Evolutionary conservation across 306 rosid species (phyloP).

Genomic region (Quercus wislizeni): DNA sequence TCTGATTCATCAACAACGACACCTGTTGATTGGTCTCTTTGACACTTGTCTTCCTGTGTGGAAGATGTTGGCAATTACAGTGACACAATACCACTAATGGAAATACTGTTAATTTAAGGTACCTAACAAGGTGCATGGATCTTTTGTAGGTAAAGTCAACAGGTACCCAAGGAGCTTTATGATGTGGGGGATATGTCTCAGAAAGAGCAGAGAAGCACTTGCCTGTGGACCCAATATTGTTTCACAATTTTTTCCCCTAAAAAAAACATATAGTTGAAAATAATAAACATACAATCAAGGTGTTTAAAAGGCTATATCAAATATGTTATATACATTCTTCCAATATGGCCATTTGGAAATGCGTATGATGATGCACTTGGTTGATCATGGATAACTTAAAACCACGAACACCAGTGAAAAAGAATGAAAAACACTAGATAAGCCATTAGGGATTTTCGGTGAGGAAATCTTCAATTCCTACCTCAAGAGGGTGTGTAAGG

Average conservation of each 20-base stretch:
- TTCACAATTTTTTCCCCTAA: background rate
- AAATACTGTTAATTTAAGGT: conserved; percentile 21
- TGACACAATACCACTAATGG: conserved; percentile 20
- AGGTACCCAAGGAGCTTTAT: background rate
- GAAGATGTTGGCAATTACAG: conserved; percentile 42
- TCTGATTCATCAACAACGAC: conserved; percentile 25
- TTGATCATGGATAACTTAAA: too few relatives aligned
- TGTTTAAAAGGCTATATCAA: too few relatives aligned
- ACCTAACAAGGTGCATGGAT: conserved; percentile 14
- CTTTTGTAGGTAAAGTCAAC: background rate
- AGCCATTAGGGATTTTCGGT: too few relatives aligned
- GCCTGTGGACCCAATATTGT: background rate
- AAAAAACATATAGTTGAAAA: too few relatives aligned
- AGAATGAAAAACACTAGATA: too few relatives aligned
- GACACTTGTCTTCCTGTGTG: conserved; percentile 28
- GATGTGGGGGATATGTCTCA: background rate
- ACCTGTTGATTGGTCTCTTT: conserved; percentile 27
- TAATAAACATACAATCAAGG: too few relatives aligned
- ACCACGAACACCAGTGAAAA: too few relatives aligned
- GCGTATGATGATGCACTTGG: too few relatives aligned
- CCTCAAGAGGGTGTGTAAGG: too few relatives aligned
- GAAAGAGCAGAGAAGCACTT: background rate
- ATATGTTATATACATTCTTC: too few relatives aligned
- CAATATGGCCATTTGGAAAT: too few relatives aligned
- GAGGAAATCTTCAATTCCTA: too few relatives aligned